Evolutionary conservation across 163 green algal genomes (phyloP), one percentile per base, ranked within the genome.

Genomic region (Volvox carteri): DNA sequence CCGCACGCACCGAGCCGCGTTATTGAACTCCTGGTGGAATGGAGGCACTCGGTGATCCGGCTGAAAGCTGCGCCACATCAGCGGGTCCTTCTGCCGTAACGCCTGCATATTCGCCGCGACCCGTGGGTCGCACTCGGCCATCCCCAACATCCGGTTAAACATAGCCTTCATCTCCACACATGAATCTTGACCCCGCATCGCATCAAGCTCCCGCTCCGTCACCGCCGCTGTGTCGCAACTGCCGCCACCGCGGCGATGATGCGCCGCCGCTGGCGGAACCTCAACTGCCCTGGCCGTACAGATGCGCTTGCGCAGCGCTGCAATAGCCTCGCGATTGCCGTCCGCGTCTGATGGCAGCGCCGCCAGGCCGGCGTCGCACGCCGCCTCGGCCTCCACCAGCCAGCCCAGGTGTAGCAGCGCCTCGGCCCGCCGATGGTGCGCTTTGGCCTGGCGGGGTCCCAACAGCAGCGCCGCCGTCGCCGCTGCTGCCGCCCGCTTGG

Each of bases 331-430:
- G 18, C 30, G 9, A 30, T 9, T 28, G 8, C 60, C 52, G 75
- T 9, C 54, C 6, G 9, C 25, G 25, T 11, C 56, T 58, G 7
- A 25, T 33, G 65, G 65, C 50, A 50, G 52, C 25, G 77, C 52
- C 77, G 39, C 54, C 44, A 52, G 41, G 9, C 42, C 54, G 42
- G 72, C 0, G 35, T 28, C 12, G 25, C 81, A 90, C 68, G 77
- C 77, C 18, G 52, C 77, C 39, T 75, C 44, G 16, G 90, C 90
- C 35, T 60, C 74, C 41, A 62, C 44, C 21, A 58, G 50, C 58
- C 72, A 39, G 12, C 65, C 86, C 62, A 93, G 86, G 58, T 92
- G 81, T 79, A 93, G 68, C 35, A 86, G 18, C 8, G 87, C 90
- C 35, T 56, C 54, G 30, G 11, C 50, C 4, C 50, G 50, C 23